phyloP scores from a whole-genome alignment of 768 basidiomycete genomes.

The Termitomyces sp. region DNA sequence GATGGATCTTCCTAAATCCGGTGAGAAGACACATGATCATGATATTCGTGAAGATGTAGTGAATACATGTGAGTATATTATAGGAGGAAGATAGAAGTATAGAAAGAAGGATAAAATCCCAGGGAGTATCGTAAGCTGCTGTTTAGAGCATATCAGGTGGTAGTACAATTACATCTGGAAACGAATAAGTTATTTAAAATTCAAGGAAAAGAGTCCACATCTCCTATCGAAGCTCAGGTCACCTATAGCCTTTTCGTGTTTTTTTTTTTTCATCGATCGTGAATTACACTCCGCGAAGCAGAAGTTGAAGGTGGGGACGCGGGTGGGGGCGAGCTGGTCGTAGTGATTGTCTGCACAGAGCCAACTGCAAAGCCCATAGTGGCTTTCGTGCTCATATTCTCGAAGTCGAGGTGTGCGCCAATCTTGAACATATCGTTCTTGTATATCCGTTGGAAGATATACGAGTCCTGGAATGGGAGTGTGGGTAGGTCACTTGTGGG shows the following conservation, averaged over 20 bases:
- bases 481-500: slow-evolving; percentile 25
- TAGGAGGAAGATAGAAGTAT: slow-evolving; percentile 1
- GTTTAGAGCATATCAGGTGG: not conserved
- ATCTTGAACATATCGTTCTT: slow-evolving; percentile 62
- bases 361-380: slow-evolving; percentile 45
- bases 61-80: not conserved
- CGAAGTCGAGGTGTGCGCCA: slow-evolving; percentile 54
- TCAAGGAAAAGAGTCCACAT: not conserved
- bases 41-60: not conserved
- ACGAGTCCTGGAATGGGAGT: slow-evolving; percentile 44
- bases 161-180: slow-evolving; percentile 5
- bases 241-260: slow-evolving; percentile 8
- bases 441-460: slow-evolving; percentile 64
- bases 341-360: slow-evolving; percentile 33
- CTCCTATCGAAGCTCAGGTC: too few species aligned
- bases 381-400: slow-evolving; percentile 43
- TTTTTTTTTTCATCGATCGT: slow-evolving; percentile 16
- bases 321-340: not conserved
- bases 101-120: slow-evolving; percentile 3
- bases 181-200: not conserved
- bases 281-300: not conserved
- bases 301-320: slow-evolving; percentile 1
- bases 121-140: slow-evolving; percentile 1
- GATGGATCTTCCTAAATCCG: not conserved
- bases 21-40: not conserved